Evolutionary conservation across 345 rosid species (phyloP), one percentile per base, ranked within the genome.

Genomic region (Citrus cavaleriei): DNA sequence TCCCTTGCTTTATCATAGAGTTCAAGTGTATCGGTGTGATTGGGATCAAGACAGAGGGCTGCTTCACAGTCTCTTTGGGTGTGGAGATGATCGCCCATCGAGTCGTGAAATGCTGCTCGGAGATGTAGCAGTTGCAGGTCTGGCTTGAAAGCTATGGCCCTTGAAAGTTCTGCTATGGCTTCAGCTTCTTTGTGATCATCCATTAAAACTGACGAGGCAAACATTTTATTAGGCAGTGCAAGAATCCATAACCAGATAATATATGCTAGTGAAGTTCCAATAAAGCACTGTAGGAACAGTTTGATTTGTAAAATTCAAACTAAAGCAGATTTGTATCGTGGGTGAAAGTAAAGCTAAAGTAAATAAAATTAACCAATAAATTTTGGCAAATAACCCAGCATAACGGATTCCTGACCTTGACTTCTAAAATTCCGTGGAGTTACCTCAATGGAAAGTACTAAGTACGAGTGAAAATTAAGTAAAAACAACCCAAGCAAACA

Each of bases 111-210:
- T 68, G 98, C 97, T 62, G 99, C 98, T 81, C 94, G 86, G 80
- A 94, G 94, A 91, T 93, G 97, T 37, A 97, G 87, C 58, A 97
- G 89, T 84, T 93, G 99, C 28, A 94, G 89, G 81, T 97, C 98
- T 61, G 97, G 98, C 89, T 89, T 97, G 91, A 94, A 97, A 0
- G 84, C 74, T 81, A 97, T 90, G 7, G 89, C 98, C 84, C 81
- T 89, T 25, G 97, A 81, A 46, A 97, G 98, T 93, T 97, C 98
- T 22, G 74, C 77, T 79, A 97, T 88, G 49, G 99, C 99, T 82
- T 94, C 97, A 5, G 65, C 91, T 86, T 94, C 99, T 84, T 88
- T 92, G 86, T 91, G 98, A 81, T 93, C 96, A 72, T 97, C 99
- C 99, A 97, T 97, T 61, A 94, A 86, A 83, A 94, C 99, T 97